Evolutionary conservation across 176 grass and related monocot genomes (phyloP).

Genomic region (Paspalum notatum): DNA sequence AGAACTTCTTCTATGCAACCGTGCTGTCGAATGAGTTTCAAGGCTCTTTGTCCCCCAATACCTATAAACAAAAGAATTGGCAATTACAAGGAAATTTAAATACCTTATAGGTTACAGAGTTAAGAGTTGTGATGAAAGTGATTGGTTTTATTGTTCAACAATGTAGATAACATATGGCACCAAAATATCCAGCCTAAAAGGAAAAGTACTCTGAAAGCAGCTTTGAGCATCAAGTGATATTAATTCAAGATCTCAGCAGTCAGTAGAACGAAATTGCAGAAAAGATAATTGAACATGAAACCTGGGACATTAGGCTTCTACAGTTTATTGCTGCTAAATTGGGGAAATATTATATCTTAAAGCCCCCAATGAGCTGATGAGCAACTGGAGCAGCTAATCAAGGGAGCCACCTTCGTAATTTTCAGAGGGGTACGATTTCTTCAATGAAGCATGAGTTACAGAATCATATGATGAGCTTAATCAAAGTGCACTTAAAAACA

Average conservation of each 20-base stretch:
- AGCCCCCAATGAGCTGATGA: slow-evolving; percentile 28
- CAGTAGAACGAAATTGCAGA: slow-evolving; percentile 6
- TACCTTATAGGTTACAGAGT: background rate
- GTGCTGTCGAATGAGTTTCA: slow-evolving; percentile 91
- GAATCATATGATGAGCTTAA: slow-evolving; percentile 17
- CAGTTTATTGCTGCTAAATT: slow-evolving; percentile 28
- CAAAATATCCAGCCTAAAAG: slow-evolving; percentile 15
- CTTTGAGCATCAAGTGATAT: slow-evolving; percentile 11
- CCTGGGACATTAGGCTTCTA: background rate
- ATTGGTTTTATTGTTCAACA: background rate
- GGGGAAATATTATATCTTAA: slow-evolving; percentile 10
- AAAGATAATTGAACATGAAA: slow-evolving; percentile 26
- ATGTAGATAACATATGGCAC: slow-evolving; percentile 25
- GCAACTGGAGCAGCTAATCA: slow-evolving; percentile 34
- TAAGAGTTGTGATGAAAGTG: slow-evolving; percentile 3
- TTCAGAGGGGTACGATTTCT: background rate
- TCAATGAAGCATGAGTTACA: background rate
- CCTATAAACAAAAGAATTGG: slow-evolving; percentile 51
- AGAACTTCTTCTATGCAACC: slow-evolving; percentile 83
- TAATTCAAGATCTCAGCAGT: slow-evolving; percentile 21
- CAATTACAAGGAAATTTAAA: slow-evolving; percentile 16
- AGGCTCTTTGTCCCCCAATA: slow-evolving; percentile 87
- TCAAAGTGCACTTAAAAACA: background rate
- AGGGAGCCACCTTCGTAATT: slow-evolving; percentile 21
- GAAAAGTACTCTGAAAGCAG: slow-evolving; percentile 1